Base-by-base conservation (phyloP, 257 asterid genomes). In the Capsicum chinense region DNA sequence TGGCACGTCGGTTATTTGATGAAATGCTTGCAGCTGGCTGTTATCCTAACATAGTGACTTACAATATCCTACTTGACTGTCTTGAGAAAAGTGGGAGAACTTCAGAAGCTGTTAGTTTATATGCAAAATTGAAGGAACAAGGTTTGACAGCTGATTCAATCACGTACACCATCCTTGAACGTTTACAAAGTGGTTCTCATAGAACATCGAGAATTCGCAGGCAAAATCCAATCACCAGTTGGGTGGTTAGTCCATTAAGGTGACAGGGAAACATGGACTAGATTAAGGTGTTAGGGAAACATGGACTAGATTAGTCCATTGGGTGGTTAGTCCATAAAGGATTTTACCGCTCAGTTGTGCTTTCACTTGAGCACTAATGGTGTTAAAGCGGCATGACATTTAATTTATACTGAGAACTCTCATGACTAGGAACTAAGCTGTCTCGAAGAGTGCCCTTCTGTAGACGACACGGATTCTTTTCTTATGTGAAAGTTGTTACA, bases 241-340 rank as follows among this genome's bases (percentile, higher is more conserved):
- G 98, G 99, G 92, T 96, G 81, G 97, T 96, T 78, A 94, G 98
- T 89, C 99, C 98, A n/a, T 89, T 96, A 54, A 88, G 97, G 88
- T 93, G 95, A 91, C 81, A 83, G 14, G 66, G 35, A 11, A 42
- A 17, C 52, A 84, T 10, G 13, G 37, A 26, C 26, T 37, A 12
- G 63, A 26, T 50, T 26, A 21, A 76, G 81, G 88, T 93, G 95
- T 90, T 79, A 83, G 14, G 66, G 35, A 11, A 42, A 26, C 52
- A 84, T 10, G 13, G 37, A 26, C 26, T 37, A 12, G 63, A 26
- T 50, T 26, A 21, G 52, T 26, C 33, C 33, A 26, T 26, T 26
- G 33, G 33, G 33, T 26, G 33, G 33, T 26, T 26, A 26, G 33
- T 26, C 33, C 33, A 26, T 26, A 63, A 78, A 74, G 47, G 60